Conservation (phyloP, 495 filamentous ascomycete species). For the Neurospora sp. region DNA sequence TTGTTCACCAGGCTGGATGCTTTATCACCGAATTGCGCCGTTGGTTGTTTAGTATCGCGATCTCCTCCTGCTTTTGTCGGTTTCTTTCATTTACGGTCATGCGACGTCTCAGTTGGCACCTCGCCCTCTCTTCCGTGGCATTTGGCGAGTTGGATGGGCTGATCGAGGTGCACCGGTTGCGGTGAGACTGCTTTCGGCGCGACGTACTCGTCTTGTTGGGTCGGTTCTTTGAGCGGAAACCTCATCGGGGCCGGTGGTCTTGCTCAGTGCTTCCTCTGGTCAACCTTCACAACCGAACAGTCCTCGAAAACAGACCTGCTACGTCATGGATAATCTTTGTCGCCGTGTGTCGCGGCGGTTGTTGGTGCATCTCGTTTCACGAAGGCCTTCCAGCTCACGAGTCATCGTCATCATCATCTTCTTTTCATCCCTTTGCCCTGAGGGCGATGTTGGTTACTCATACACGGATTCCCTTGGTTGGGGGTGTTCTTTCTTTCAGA, state of each 20-base stretch:
- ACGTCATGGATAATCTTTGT: not conserved
- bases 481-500: not conserved
- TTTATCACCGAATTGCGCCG: not conserved
- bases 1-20: not conserved
- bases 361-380: not conserved
- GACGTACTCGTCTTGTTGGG: not conserved
- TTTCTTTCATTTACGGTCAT: not conserved
- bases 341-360: not conserved
- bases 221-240: not conserved
- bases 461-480: not conserved
- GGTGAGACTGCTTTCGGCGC: not conserved
- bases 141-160: not conserved
- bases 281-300: not conserved
- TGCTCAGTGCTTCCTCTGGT: not conserved
- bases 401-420: not conserved
- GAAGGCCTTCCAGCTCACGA: not conserved
- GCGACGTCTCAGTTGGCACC: not conserved
- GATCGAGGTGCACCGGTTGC: rapidly evolving
- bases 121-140: not conserved
- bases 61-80: not conserved
- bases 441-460: not conserved
- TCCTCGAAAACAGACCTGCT: not conserved
- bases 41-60: not conserved
- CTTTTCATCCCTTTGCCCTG: not conserved
- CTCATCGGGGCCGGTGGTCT: too few relatives aligned